Conservation (phyloP, 371 early-diverging fungal species). For the Paraphysoderma sedebokerense region DNA sequence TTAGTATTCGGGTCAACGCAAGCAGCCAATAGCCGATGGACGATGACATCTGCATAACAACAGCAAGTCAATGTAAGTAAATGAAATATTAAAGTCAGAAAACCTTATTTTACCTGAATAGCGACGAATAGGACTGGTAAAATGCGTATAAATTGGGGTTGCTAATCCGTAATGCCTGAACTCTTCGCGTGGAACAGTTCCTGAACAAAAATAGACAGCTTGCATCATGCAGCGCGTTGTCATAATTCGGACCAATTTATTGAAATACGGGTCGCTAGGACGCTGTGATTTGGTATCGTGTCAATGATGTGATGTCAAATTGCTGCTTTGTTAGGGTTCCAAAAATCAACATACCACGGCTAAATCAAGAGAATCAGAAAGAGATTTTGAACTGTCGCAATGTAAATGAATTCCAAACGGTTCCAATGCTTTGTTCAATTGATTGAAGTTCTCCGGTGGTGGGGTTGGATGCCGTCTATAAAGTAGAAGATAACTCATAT, state of each 20-base stretch:
- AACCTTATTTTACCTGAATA: slow-evolving; percentile 43
- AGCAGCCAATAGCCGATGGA: slow-evolving; percentile 77
- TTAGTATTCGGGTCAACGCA: slow-evolving; percentile 41
- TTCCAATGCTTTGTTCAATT: slow-evolving; percentile 43
- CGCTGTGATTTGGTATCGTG: slow-evolving; percentile 11
- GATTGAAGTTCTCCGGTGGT: slow-evolving; percentile 53
- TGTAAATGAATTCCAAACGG: slow-evolving; percentile 32
- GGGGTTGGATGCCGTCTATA: slow-evolving; percentile 53
- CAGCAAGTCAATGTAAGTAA: background rate
- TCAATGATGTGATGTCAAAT: background rate
- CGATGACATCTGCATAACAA: slow-evolving; percentile 65
- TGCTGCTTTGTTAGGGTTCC: background rate
- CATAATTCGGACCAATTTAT: slow-evolving; percentile 75
- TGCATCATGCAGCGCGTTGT: slow-evolving; percentile 90
- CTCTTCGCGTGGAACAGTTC: slow-evolving; percentile 49
- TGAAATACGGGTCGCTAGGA: slow-evolving; percentile 65
- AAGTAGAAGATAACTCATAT: no score
- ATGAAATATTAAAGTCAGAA: background rate
- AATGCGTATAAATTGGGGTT: slow-evolving; percentile 74
- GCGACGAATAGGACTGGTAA: slow-evolving; percentile 92
- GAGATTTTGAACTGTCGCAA: slow-evolving; percentile 41
- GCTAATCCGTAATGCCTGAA: slow-evolving; percentile 81
- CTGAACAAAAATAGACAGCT: slow-evolving; percentile 76
- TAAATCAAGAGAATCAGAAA: slow-evolving; percentile 68
- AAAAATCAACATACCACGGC: slow-evolving; percentile 27